Evolutionary conservation across 495 filamentous ascomycete species (phyloP), one percentile per base, ranked within the genome.

Genomic region (Lophiotrema nucula): DNA sequence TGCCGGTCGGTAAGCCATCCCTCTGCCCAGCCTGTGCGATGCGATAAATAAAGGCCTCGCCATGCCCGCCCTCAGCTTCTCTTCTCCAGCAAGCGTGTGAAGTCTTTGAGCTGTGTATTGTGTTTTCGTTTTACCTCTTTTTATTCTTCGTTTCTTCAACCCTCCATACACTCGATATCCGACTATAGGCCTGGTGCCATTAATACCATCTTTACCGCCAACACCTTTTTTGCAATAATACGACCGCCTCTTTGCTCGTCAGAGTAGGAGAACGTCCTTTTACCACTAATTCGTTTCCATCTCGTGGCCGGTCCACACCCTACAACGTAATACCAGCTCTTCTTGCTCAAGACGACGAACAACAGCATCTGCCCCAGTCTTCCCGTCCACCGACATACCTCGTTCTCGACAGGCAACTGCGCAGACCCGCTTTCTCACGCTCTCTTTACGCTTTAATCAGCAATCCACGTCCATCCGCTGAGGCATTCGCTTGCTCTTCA

Each of bases 11-110:
- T 65, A 59, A 65, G 61, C 61, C 49, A 21, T 18, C 15, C 27
- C 50, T 21, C 24, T 11, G 4, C 18, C 47, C 24, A 25, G 31
- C 8, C 47, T 50, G 37, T 31, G 47, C 21, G 44, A 26, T 39
- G 31, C 56, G 48, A 59, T 67, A 63, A 56, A 67, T 62, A 56
- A 56, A 47, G 46, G 37, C 49, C 60, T 37, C 19, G 39, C 39
- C 47, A 53, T 47, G 57, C 58, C 49, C 58, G 28, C 58, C 53
- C 49, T 57, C 42, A 54, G 31, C 54, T 66, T 62, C 35, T 60
- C 60, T 53, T 70, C 71, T 62, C 67, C 68, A 74, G 72, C 72
- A 72, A 72, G 72, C 70, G 50, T 71, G 62, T 69, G 64, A 73
- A 71, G 52, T 56, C 64, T 56, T 41, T 61, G 70, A 73, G 71